phyloP scores from a whole-genome alignment of 495 filamentous ascomycete species.

The Platismatia glauca region DNA sequence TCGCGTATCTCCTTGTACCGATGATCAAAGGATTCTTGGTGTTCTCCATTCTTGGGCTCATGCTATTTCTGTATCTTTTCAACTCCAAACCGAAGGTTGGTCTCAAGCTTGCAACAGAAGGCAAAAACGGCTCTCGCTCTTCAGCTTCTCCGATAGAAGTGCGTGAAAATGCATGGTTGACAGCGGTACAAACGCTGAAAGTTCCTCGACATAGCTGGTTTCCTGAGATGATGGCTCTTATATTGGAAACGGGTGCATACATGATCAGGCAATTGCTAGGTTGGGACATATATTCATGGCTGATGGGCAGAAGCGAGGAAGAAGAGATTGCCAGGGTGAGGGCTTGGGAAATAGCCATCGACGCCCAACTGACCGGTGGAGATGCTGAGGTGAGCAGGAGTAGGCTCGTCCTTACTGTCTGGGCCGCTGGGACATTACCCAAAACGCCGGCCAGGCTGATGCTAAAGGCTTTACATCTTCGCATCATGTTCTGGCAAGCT shows the following conservation, averaged over 20 bases:
- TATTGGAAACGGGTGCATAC: conserved; percentile 71
- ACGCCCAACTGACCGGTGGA: conserved; percentile 90
- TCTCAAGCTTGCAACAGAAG: conserved; percentile 22
- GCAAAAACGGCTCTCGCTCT: conserved; percentile 39
- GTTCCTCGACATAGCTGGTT: conserved; percentile 82
- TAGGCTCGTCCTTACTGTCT: conserved; percentile 74
- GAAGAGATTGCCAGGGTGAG: conserved; percentile 81
- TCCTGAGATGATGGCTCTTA: conserved; percentile 73
- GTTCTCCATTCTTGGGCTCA: conserved; percentile 16
- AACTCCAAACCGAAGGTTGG: conserved; percentile 39
- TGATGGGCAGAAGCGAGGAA: conserved; percentile 74
- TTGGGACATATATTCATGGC: conserved; percentile 59
- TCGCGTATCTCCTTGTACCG: conserved; percentile 23
- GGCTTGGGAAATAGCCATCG: conserved; percentile 89
- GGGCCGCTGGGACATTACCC: conserved; percentile 82
- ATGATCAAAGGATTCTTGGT: conserved; percentile 18
- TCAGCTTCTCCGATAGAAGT: conserved; percentile 80
- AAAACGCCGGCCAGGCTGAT: conserved; percentile 77
- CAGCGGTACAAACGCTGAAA: conserved; percentile 87
- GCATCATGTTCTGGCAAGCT: conserved; percentile 75
- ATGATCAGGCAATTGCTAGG: conserved; percentile 72
- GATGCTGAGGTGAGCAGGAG: conserved; percentile 85
- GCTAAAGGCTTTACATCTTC: conserved; percentile 86
- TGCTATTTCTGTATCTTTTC: conserved; percentile 50
- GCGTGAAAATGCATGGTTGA: conserved; percentile 84